Conservation (phyloP, 306 rosid genomes). For the Hippophae rhamnoides region DNA sequence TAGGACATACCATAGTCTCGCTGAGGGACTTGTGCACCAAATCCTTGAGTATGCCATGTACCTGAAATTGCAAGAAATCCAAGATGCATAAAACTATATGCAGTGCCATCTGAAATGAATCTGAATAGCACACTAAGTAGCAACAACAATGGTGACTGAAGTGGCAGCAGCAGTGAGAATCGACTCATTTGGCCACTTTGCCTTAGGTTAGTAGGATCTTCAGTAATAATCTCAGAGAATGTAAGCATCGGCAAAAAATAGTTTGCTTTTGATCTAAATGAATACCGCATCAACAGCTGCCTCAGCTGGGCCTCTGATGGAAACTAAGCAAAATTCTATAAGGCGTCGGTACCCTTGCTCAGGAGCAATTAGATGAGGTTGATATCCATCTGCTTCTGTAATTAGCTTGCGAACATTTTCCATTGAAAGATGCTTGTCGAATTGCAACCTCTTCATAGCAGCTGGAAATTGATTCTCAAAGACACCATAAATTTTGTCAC, state of each 20-base stretch:
- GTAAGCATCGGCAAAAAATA: too few relatives aligned
- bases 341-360: conserved; percentile 46
- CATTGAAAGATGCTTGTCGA: conserved; percentile 32
- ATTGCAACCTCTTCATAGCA: conserved; percentile 35
- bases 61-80: conserved; percentile 20
- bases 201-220: neutral
- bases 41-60: conserved; percentile 34
- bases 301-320: conserved; percentile 42
- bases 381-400: conserved; percentile 45
- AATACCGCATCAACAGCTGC: conserved; percentile 38
- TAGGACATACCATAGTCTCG: conserved; percentile 23
- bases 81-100: neutral
- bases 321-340: conserved; percentile 28
- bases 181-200: neutral
- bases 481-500: conserved; percentile 33
- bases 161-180: conserved; percentile 1
- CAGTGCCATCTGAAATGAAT: neutral
- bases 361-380: conserved; percentile 44
- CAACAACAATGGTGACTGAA: neutral
- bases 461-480: conserved; percentile 41
- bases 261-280: neutral
- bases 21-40: conserved; percentile 27
- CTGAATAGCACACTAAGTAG: neutral
- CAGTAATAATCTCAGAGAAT: neutral
- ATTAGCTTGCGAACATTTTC: conserved; percentile 33